phyloP scores from a whole-genome alignment of 225 moss, liverwort and hornwort species.

The Neckera pumila region DNA sequence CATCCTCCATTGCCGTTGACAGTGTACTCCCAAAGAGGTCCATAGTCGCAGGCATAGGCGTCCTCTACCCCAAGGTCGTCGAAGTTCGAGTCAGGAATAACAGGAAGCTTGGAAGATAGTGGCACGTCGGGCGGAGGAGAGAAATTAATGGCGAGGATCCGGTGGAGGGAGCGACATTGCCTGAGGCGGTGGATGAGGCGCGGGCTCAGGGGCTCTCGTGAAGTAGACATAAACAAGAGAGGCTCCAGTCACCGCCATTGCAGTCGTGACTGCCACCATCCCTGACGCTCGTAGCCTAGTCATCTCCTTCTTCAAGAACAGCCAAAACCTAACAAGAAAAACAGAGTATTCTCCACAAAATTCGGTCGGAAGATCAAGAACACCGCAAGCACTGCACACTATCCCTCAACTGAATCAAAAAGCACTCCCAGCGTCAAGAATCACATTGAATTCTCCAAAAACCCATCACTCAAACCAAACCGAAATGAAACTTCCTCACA shows the following conservation, averaged over 20 bases:
- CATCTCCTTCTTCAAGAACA: neutral
- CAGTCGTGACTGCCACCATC: constrained; percentile 7
- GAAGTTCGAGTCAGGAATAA: constrained; percentile 19
- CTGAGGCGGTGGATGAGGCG: neutral
- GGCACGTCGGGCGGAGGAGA: constrained; percentile 17
- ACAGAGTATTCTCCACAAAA: neutral
- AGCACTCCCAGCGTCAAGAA: neutral
- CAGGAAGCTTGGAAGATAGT: constrained; percentile 28
- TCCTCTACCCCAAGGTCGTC: neutral
- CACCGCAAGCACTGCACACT: neutral
- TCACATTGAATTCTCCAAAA: neutral
- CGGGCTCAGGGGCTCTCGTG: neutral
- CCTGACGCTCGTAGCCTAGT: neutral
- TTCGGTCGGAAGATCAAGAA: neutral
- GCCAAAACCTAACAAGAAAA: neutral
- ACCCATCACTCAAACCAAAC: neutral
- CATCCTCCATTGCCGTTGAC: constrained; percentile 35
- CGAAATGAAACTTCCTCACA: neutral
- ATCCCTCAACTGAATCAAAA: neutral
- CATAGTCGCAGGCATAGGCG: constrained; percentile 14
- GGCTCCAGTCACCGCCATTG: constrained; percentile 8
- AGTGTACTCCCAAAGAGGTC: constrained; percentile 36
- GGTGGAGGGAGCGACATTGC: neutral
- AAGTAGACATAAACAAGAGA: constrained; percentile 10
- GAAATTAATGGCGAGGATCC: neutral